Base-by-base conservation (phyloP, 345 rosid genomes). In the Acer negundo region DNA sequence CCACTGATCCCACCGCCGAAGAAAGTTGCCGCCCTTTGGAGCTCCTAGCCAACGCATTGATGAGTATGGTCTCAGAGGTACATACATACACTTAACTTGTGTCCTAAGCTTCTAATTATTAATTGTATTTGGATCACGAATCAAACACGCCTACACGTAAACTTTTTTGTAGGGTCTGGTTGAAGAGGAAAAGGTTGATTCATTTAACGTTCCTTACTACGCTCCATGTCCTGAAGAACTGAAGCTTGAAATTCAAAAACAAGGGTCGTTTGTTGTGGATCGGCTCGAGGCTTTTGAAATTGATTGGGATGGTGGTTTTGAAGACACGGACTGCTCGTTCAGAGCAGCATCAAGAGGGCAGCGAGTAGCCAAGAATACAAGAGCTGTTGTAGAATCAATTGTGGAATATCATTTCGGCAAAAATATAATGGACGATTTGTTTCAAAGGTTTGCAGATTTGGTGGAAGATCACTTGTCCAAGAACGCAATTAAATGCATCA, bases 351-450 rank as follows among this genome's bases (percentile, higher is more conserved):
- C 84, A 17, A 73, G 87, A 26, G 96, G 93, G 51, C 75, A 73
- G 78, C 76, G 75, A 46, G 93, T 88, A 49, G 92, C 90, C 15
- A 87, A 75, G 75, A 85, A 89, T 15, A 64, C 91, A 75, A 83
- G 94, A 75, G 98, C 98, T 0, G 97, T 90, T 49, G 89, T 89
- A 40, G 97, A 94, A 79, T 79, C 96, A 2, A 91, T 94, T 90
- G 72, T 94, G 10, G 79, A 80, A 62, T 72, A 84, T 55, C 92
- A 86, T 16, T 91, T 94, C 47, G 90, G 90, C 23, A 53, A 62
- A 11, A 68, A 79, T 44, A 81, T 87, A 7, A 84, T 90, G 86
- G 89, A 89, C 58, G 87, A 79, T 19, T 77, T 92, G 31, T 92
- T 92, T 62, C 55, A 55, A 49, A 82, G 89, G 70, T 87, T 73